A percentile compares a stretch with the other conserved stretches of the same genome.
These are phyloP conservation scores for Amanita pseudoporphyria DNA, from an alignment of 768 basidiomycete genomes.

Conservation along the genomic window DNA sequence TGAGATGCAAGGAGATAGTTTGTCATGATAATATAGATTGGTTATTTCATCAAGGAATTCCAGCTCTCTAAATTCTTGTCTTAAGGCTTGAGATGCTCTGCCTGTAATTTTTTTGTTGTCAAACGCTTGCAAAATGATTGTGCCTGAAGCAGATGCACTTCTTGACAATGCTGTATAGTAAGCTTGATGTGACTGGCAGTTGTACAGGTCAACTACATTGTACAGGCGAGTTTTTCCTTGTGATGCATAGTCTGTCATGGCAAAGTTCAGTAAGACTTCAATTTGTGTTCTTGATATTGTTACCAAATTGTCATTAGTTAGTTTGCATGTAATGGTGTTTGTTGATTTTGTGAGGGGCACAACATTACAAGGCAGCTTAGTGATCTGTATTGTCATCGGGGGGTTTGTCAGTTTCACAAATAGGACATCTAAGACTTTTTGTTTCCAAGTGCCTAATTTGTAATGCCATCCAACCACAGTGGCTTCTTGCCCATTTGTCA, in stretches of 20 bases:
- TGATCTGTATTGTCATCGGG: neutral
- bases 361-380: neutral
- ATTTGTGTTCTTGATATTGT: too few relatives aligned
- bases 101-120: neutral
- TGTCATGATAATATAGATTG: neutral
- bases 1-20: too few relatives aligned
- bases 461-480: too few relatives aligned
- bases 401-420: conserved; percentile 6
- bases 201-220: conserved; percentile 10
- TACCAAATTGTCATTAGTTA: too few relatives aligned
- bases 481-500: too few relatives aligned
- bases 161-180: neutral
- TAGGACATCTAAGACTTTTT: too few relatives aligned
- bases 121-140: neutral
- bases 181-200: too few relatives aligned
- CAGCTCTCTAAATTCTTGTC: neutral
- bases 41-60: conserved; percentile 1
- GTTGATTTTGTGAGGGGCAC: neutral
- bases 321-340: too few relatives aligned
- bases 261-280: too few relatives aligned
- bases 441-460: conserved; percentile 18
- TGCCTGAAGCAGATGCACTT: neutral
- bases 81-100: neutral
- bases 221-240: conserved; percentile 10
- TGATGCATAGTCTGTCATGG: too few relatives aligned